Evolutionary conservation across 495 filamentous ascomycete species (phyloP).

Genomic region (Neurospora intermedia): DNA sequence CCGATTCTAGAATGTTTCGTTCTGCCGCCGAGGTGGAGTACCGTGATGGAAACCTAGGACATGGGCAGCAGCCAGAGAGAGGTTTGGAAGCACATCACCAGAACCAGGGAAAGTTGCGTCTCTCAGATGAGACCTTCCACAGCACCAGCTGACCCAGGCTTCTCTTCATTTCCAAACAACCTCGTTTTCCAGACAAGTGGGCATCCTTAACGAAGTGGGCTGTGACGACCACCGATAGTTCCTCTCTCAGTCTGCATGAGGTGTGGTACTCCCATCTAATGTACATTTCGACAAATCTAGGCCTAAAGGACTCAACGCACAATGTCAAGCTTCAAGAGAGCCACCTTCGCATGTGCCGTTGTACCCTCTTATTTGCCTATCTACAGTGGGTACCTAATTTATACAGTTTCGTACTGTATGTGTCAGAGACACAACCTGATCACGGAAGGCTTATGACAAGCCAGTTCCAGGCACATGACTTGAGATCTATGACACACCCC

Average conservation of each 20-base stretch:
- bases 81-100: background rate
- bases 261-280: background rate
- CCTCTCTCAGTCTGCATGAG: background rate
- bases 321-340: background rate
- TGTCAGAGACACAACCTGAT: background rate
- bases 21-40: background rate
- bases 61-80: background rate
- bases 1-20: background rate
- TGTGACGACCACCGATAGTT: background rate
- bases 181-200: background rate
- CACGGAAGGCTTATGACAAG: background rate
- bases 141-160: background rate
- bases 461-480: background rate
- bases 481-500: background rate
- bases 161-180: background rate
- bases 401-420: background rate
- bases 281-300: background rate
- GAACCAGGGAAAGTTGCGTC: background rate
- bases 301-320: background rate
- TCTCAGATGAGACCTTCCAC: background rate
- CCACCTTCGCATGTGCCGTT: background rate
- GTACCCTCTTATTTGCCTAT: background rate
- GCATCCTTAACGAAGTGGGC: background rate
- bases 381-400: background rate
- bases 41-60: background rate